These are phyloP conservation scores for Xylaria palmicola DNA, from an alignment of 495 filamentous ascomycete species.

Conservation along the genomic window DNA sequence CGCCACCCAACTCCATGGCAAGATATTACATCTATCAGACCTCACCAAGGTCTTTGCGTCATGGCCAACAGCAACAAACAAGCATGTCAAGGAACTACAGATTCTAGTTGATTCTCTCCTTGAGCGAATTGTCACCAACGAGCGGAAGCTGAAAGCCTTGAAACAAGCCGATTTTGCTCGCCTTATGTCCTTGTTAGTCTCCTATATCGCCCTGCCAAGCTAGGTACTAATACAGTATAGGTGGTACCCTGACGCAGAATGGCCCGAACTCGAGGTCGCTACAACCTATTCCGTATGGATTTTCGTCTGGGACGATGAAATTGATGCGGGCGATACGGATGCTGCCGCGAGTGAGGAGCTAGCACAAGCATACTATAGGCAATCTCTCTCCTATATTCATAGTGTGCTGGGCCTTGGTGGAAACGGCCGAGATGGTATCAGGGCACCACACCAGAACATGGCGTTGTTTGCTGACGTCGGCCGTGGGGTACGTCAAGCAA, in stretches of 20 bases:
- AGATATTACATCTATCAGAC: conserved; percentile 25
- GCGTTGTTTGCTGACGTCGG: conserved; percentile 26
- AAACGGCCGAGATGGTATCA: neutral
- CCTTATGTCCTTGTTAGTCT: conserved; percentile 29
- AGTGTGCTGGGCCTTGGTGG: conserved; percentile 18
- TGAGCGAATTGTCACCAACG: conserved; percentile 27
- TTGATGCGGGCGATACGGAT: conserved; percentile 32
- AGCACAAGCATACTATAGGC: conserved; percentile 28
- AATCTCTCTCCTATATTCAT: conserved; percentile 25
- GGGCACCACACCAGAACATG: conserved; percentile 25
- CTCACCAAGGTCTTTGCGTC: conserved; percentile 27
- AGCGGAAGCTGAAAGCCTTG: conserved; percentile 27
- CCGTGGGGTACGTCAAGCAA: conserved; percentile 14
- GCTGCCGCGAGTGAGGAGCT: conserved; percentile 23
- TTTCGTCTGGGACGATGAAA: conserved; percentile 32
- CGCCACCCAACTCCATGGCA: conserved; percentile 23
- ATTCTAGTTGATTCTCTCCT: conserved; percentile 19
- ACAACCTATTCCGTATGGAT: conserved; percentile 33
- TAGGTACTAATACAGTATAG: conserved; percentile 11
- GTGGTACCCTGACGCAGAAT: conserved; percentile 32
- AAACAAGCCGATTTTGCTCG: conserved; percentile 28
- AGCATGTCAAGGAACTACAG: conserved; percentile 19
- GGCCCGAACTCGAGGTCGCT: conserved; percentile 27
- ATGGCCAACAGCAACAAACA: conserved; percentile 25
- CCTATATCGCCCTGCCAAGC: neutral